Conservation (phyloP, 129 eudicot species). For the Deinandra increscens region DNA sequence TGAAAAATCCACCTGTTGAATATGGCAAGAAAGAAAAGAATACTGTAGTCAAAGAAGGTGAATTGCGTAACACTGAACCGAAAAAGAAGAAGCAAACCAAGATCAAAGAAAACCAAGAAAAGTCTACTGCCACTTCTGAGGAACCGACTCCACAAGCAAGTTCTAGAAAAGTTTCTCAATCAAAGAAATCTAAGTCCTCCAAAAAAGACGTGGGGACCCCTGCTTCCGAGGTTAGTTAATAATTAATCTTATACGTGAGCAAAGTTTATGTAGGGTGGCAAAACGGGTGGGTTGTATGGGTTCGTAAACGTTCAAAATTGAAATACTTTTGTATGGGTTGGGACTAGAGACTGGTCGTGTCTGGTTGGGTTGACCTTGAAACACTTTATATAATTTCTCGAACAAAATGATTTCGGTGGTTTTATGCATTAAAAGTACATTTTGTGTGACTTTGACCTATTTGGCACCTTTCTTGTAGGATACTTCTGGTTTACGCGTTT, state of each 20-base stretch:
- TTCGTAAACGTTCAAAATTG: neutral
- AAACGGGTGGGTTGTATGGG: neutral
- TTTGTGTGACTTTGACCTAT: neutral
- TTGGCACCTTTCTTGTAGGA: neutral
- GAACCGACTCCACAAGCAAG: constrained; percentile 26
- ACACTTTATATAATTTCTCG: neutral
- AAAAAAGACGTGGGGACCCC: constrained; percentile 25
- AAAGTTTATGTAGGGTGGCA: neutral
- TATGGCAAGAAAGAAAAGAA: constrained; percentile 30
- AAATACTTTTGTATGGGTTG: neutral
- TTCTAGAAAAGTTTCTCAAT: constrained; percentile 36
- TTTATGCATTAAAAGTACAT: neutral
- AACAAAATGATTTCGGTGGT: neutral
- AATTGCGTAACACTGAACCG: constrained; percentile 33
- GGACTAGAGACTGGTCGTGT: neutral
- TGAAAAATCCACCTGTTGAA: constrained; percentile 31
- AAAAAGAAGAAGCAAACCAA: constrained; percentile 44
- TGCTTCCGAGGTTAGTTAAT: constrained; percentile 52
- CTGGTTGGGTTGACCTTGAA: neutral
- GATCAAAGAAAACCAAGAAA: constrained; percentile 42
- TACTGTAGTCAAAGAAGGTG: constrained; percentile 13
- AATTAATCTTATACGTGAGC: constrained; percentile 1
- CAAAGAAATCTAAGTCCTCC: constrained; percentile 36
- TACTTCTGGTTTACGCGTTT: neutral
- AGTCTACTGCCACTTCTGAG: constrained; percentile 32